These are phyloP conservation scores for Karstenula rhodostoma DNA, from an alignment of 2,329 filamentous ascomycete genomes.

Conservation along the genomic window DNA sequence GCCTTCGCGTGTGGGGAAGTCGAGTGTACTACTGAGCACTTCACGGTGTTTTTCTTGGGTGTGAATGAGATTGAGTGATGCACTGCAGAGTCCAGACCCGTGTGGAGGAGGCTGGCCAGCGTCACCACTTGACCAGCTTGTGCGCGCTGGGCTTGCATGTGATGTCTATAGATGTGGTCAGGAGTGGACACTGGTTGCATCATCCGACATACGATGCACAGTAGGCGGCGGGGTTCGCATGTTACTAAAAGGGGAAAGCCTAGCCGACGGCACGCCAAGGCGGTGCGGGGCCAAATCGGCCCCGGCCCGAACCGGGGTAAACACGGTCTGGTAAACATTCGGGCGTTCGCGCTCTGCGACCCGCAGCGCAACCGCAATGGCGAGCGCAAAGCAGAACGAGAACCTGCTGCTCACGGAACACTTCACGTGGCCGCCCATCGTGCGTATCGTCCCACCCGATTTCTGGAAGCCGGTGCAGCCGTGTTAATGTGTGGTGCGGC, in stretches of 20 bases:
- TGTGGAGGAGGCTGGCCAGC: too few relatives aligned
- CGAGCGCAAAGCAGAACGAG: slow-evolving; percentile 55
- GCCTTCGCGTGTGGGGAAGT: slow-evolving; percentile 4
- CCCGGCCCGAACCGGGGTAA: slow-evolving; percentile 9
- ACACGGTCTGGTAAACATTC: slow-evolving; percentile 14
- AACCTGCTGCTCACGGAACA: slow-evolving; percentile 87
- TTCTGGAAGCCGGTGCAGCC: too few relatives aligned
- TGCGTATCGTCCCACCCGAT: slow-evolving; percentile 61
- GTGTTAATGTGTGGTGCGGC: slow-evolving; percentile 4
- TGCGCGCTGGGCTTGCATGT: slow-evolving; percentile 1
- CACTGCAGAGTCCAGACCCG: too few relatives aligned
- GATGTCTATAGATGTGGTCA: slow-evolving; percentile 1
- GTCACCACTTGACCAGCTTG: slow-evolving; percentile 1
- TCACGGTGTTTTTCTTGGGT: too few relatives aligned
- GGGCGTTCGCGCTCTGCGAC: slow-evolving; percentile 9
- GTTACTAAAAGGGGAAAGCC: background rate
- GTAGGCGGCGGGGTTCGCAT: background rate
- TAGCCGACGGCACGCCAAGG: slow-evolving; percentile 14
- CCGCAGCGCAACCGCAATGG: slow-evolving; percentile 43
- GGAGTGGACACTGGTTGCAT: background rate
- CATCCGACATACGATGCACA: background rate
- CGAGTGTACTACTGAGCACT: too few relatives aligned
- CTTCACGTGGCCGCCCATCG: slow-evolving; percentile 91
- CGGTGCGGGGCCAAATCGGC: slow-evolving; percentile 16
- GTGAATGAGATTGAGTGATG: too few relatives aligned